A percentile compares a stretch with the other conserved stretches of the same genome.
These are phyloP conservation scores for Delitschia confertaspora DNA, from an alignment of 495 filamentous ascomycete species.

Conservation along the genomic window DNA sequence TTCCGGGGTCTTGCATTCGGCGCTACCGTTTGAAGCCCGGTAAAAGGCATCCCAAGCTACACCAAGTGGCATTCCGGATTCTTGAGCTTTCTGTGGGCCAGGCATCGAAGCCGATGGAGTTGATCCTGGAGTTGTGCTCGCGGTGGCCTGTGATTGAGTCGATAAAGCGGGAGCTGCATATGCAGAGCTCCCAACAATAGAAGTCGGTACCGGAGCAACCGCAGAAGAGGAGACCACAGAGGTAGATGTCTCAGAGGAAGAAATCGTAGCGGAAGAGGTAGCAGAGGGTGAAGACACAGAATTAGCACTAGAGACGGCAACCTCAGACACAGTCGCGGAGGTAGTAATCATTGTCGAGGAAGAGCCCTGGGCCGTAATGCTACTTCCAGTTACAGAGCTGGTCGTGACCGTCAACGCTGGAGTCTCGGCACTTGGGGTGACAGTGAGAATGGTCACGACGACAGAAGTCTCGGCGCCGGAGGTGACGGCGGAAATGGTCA, in stretches of 20 bases:
- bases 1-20: conserved; percentile 55
- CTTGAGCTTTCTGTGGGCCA: too few species aligned
- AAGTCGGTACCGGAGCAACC: too few species aligned
- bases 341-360: background rate
- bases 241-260: background rate
- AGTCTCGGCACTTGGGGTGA: background rate
- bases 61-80: too few species aligned
- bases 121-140: too few species aligned
- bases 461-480: background rate
- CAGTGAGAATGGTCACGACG: background rate
- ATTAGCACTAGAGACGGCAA: background rate
- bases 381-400: conserved; percentile 2
- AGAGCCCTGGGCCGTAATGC: background rate
- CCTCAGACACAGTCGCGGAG: background rate
- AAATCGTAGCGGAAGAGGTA: background rate
- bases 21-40: conserved; percentile 32
- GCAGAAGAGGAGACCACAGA: conserved; percentile 2
- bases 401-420: background rate
- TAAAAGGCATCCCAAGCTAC: too few species aligned
- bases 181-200: too few species aligned
- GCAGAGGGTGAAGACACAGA: background rate
- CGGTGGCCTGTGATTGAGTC: too few species aligned
- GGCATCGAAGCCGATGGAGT: too few species aligned
- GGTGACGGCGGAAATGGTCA: background rate
- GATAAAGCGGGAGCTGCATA: too few species aligned